Percentiles rank a stretch among this genome's conserved stretches.
These are phyloP conservation scores for Ogataea allantospora DNA, from an alignment of 805 yeast genomes.

Conservation along the genomic window DNA sequence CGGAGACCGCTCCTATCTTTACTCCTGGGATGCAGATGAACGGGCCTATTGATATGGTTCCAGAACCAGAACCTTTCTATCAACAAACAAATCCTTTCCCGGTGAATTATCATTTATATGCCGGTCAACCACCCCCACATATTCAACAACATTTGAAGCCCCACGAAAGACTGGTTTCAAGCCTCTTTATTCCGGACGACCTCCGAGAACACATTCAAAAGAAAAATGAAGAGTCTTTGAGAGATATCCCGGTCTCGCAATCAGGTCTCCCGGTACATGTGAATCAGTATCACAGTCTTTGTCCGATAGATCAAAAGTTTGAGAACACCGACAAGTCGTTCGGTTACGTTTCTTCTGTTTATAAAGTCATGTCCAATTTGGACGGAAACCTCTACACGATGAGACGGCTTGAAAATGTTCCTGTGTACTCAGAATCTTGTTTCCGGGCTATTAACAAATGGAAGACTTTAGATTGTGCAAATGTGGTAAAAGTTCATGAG, in stretches of 20 bases:
- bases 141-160: conserved; percentile 57
- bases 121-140: conserved; percentile 85
- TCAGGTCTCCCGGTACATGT: conserved; percentile 70
- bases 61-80: conserved; percentile 29
- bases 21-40: conserved; percentile 23
- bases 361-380: conserved; percentile 73
- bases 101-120: conserved; percentile 81
- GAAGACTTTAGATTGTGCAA: conserved; percentile 55
- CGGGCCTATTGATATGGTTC: conserved; percentile 8
- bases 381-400: conserved; percentile 80
- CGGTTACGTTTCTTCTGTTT: conserved; percentile 60
- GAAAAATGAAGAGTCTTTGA: conserved; percentile 79
- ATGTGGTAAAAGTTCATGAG: conserved; percentile 67
- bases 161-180: conserved; percentile 67
- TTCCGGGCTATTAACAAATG: conserved; percentile 65
- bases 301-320: conserved; percentile 64
- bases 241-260: conserved; percentile 47
- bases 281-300: conserved; percentile 80
- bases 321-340: conserved; percentile 41
- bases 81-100: conserved; percentile 44
- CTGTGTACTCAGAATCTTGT: conserved; percentile 53
- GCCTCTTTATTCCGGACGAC: conserved; percentile 69
- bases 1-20: conserved; percentile 32
- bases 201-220: conserved; percentile 68
- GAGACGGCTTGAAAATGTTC: conserved; percentile 66